Conservation (phyloP, 208 protist genomes). For the Trichomonas vaginalis region DNA sequence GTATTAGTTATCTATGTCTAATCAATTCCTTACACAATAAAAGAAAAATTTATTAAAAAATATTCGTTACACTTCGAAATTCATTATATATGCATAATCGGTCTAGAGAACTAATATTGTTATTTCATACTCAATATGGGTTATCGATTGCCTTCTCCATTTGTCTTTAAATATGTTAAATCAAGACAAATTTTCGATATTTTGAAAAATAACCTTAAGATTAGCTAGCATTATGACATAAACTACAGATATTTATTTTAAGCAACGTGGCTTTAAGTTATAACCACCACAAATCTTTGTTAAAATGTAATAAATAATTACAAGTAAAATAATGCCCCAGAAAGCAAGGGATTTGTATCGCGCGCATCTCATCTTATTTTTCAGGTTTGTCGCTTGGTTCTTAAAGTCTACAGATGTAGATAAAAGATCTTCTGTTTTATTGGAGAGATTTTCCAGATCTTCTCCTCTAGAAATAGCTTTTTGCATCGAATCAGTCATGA, state of each 20-base stretch:
- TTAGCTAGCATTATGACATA: no score
- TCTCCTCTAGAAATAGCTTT: background rate
- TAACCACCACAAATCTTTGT: background rate
- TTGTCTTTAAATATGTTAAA: no score
- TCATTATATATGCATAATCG: no score
- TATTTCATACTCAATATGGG: no score
- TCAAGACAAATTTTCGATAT: no score
- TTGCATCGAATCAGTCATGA: background rate
- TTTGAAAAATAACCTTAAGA: no score
- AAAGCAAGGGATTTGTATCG: background rate
- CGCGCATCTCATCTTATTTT: background rate
- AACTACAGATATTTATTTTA: background rate
- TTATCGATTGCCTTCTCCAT: no score
- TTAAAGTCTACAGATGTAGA: background rate
- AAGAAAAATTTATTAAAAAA: no score
- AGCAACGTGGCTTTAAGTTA: background rate
- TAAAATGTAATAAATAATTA: background rate
- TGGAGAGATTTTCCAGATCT: background rate
- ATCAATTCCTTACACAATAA: no score
- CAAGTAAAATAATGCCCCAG: background rate
- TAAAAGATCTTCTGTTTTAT: background rate
- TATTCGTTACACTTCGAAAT: no score
- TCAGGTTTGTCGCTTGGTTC: background rate
- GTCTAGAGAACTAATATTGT: no score
- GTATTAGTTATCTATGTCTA: no score